phyloP scores from a whole-genome alignment of 2,329 filamentous ascomycete species.

The Colletotrichum trifolii region DNA sequence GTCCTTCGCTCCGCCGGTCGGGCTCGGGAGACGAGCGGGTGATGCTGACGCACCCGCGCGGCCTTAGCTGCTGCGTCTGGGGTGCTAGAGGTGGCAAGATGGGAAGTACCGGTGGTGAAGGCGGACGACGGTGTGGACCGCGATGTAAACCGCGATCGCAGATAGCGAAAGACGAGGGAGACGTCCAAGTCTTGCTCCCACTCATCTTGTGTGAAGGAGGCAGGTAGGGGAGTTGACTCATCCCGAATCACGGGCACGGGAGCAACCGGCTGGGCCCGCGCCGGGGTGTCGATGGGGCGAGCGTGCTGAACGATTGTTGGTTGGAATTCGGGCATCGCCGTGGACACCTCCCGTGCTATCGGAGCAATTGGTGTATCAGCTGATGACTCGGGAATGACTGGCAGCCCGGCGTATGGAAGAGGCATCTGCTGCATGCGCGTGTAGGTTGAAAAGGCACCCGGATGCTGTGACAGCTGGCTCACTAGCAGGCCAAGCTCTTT shows the following conservation, averaged over 20 bases:
- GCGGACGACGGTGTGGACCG: constrained; percentile 54
- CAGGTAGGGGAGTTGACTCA: constrained; percentile 32
- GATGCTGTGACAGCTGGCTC: constrained; percentile 80
- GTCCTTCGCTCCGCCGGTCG: constrained; percentile 63
- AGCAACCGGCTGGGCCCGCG: constrained; percentile 38
- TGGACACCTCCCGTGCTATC: constrained; percentile 62
- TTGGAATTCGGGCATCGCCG: constrained; percentile 58
- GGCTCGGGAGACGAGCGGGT: constrained; percentile 80
- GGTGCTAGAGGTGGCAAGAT: constrained; percentile 60
- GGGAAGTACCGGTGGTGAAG: constrained; percentile 56
- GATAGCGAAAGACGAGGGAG: constrained; percentile 89
- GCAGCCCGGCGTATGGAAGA: constrained; percentile 82
- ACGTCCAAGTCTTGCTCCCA: constrained; percentile 96
- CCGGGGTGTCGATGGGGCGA: constrained; percentile 50
- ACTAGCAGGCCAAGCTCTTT: constrained; percentile 87
- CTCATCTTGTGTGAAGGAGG: constrained; percentile 75
- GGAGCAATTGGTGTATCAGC: constrained; percentile 42
- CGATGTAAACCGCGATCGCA: constrained; percentile 78
- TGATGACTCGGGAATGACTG: constrained; percentile 68
- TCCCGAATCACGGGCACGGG: constrained; percentile 19
- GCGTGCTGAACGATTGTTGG: constrained; percentile 56
- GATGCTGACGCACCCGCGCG: constrained; percentile 87
- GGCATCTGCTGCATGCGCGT: constrained; percentile 70
- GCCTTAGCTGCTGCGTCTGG: constrained; percentile 80
- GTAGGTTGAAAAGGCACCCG: constrained; percentile 90